phyloP scores from a whole-genome alignment of 1,284 basidiomycete genomes.

The Fistulinella cinereoalba region DNA sequence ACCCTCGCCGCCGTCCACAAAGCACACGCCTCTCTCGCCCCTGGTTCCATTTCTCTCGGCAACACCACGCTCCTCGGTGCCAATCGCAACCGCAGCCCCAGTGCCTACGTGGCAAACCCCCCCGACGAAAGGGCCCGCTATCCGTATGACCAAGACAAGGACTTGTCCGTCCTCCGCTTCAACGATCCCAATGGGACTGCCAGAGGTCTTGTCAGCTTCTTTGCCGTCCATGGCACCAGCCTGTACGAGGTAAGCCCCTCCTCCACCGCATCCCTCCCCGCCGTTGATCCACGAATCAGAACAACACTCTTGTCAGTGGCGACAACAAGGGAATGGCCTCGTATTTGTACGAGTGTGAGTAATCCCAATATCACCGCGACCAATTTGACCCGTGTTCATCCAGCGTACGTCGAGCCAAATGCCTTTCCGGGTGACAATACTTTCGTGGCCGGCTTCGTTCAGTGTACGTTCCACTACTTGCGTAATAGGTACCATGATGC shows the following conservation, averaged over 20 bases:
- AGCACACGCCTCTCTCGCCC: slow-evolving; percentile 62
- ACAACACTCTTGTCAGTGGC: slow-evolving; percentile 72
- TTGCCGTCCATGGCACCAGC: slow-evolving; percentile 79
- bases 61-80: slow-evolving; percentile 66
- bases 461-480: slow-evolving; percentile 43
- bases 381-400: no score
- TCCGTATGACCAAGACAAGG: slow-evolving; percentile 69
- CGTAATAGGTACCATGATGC: slow-evolving; percentile 4
- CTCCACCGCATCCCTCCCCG: neutral
- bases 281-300: slow-evolving; percentile 42
- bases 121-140: slow-evolving; percentile 63
- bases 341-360: slow-evolving; percentile 66
- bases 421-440: slow-evolving; percentile 65
- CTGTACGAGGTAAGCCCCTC: slow-evolving; percentile 55
- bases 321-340: slow-evolving; percentile 86
- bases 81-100: slow-evolving; percentile 73
- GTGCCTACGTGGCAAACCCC: slow-evolving; percentile 72
- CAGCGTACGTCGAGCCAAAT: slow-evolving; percentile 61
- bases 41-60: slow-evolving; percentile 60
- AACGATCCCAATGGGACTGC: slow-evolving; percentile 55
- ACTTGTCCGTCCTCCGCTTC: slow-evolving; percentile 63
- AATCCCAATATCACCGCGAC: no score
- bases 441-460: slow-evolving; percentile 75
- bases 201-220: slow-evolving; percentile 72
- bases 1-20: slow-evolving; percentile 66